Evolutionary conservation across 164 flowering plant genomes (phyloP).

Genomic region (Vitis rotundifolia): DNA sequence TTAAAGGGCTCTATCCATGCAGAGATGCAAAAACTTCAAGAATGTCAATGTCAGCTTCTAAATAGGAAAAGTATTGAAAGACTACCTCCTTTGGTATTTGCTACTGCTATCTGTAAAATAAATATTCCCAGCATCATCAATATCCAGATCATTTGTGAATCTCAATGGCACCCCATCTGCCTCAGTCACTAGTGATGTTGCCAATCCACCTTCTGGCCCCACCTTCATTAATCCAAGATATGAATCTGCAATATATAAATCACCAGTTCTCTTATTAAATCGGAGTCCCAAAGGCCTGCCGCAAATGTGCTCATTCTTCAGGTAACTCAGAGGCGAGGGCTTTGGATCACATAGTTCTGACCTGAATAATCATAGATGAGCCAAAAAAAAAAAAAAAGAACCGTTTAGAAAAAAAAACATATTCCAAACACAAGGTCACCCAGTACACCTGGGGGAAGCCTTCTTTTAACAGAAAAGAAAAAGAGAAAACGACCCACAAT

Average conservation of each 20-base stretch:
- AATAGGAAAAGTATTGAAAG: neutral
- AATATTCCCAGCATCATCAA: constrained; percentile 85
- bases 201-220: constrained; percentile 93
- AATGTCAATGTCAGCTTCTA: too few relatives aligned
- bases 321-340: constrained; percentile 59
- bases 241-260: constrained; percentile 95
- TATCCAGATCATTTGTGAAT: constrained; percentile 87
- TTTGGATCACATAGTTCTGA: constrained; percentile 70
- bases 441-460: too few relatives aligned
- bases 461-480: too few relatives aligned
- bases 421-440: neutral
- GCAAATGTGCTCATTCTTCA: constrained; percentile 88
- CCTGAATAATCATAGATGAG: constrained; percentile 26
- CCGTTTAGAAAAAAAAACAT: neutral
- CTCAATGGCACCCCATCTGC: constrained; percentile 83
- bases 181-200: constrained; percentile 62
- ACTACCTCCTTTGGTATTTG: constrained; percentile 74
- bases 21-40: too few relatives aligned
- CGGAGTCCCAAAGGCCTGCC: constrained; percentile 95
- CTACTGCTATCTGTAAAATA: constrained; percentile 96
- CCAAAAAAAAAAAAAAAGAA: neutral
- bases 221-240: constrained; percentile 91
- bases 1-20: too few relatives aligned
- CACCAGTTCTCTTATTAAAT: constrained; percentile 85
- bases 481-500: neutral